Evolutionary conservation across 2,329 filamentous ascomycete genomes (phyloP).

Genomic region (Simplicillium sp.): DNA sequence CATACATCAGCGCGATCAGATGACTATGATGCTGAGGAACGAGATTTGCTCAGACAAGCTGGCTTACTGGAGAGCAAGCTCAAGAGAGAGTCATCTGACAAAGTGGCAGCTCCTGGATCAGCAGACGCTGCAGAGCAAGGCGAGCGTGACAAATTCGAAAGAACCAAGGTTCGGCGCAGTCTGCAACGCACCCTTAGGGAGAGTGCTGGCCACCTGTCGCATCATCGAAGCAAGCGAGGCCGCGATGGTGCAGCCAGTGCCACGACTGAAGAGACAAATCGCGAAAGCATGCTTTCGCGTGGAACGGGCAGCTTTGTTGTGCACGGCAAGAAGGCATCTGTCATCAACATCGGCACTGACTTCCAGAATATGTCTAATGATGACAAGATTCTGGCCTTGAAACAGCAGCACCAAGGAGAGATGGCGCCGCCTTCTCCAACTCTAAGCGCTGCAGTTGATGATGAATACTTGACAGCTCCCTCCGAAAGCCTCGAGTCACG

Average conservation of each 20-base stretch:
- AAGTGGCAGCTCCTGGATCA: constrained; percentile 23
- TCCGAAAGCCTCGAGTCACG: constrained; percentile 30
- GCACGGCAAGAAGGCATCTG: constrained; percentile 94
- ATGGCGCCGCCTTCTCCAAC: constrained; percentile 23
- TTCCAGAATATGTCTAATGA: constrained; percentile 70
- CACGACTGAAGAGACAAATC: constrained; percentile 25
- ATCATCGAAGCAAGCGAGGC: constrained; percentile 65
- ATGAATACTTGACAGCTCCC: constrained; percentile 43
- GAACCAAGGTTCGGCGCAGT: constrained; percentile 69
- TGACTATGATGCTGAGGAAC: constrained; percentile 57
- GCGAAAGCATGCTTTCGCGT: constrained; percentile 64
- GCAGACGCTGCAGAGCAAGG: constrained; percentile 20
- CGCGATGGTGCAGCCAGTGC: constrained; percentile 41
- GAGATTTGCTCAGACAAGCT: constrained; percentile 56
- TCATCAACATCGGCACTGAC: constrained; percentile 93
- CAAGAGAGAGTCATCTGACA: constrained; percentile 20
- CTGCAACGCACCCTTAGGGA: constrained; percentile 86
- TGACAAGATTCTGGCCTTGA: constrained; percentile 59
- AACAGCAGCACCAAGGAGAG: constrained; percentile 33
- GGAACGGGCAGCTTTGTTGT: constrained; percentile 87
- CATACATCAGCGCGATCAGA: constrained; percentile 18
- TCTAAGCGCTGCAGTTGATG: constrained; percentile 24
- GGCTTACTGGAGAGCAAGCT: constrained; percentile 45
- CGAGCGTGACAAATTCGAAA: constrained; percentile 43
- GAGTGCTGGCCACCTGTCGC: constrained; percentile 54